Evolutionary conservation across 805 yeast genomes (phyloP), one percentile per base, ranked within the genome.

Genomic region (Saccharomyces kudriavzevii): DNA sequence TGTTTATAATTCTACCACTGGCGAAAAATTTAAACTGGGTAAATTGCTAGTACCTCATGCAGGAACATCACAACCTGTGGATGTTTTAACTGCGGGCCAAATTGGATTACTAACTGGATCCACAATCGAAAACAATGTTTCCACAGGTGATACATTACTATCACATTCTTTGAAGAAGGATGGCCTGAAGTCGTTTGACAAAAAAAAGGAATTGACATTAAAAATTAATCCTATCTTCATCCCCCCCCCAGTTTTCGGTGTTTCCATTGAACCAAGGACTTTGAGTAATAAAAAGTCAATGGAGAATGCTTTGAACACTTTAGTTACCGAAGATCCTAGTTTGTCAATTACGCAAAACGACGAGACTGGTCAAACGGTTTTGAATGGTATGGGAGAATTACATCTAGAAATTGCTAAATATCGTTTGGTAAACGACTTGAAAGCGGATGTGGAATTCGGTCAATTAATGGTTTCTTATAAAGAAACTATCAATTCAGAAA

Each of bases 321-420:
- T 94, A 45, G 68, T 87, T n/a, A 77, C 86, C 51, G 98, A 94
- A 64, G 99, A 94, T 63, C 99, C 99, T 2, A 87, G 96, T 49
- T 74, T 94, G 56, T 79, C 81, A 29, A 78, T 89, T 6, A 70
- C 80, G 2, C 78, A 76, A 49, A 88, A 94, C 70, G 71, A 80
- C 24, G 97, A 94, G 72, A 85, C 95, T 46, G 94, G 94, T 70
- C 96, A 94, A 70, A 94, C 97, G 14, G 80, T 94, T 57, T 85
- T 94, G 65, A 87, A 96, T 54, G 99, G 99, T 60, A 91, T 92
- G 97, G 99, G 99, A 57, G 99, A 94, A 65, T 75, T 94, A 49
- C 99, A 94, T 71, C 75, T 94, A 49, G 98, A 94, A 60, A 90
- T 94, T 59, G 87, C 94, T 1, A 77, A 77, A 49, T 94, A 89